A percentile compares a stretch with the other conserved stretches of the same genome.
These are phyloP conservation scores for Fusarium marasasianum DNA, from an alignment of 2,329 filamentous ascomycete genomes.

Conservation along the genomic window DNA sequence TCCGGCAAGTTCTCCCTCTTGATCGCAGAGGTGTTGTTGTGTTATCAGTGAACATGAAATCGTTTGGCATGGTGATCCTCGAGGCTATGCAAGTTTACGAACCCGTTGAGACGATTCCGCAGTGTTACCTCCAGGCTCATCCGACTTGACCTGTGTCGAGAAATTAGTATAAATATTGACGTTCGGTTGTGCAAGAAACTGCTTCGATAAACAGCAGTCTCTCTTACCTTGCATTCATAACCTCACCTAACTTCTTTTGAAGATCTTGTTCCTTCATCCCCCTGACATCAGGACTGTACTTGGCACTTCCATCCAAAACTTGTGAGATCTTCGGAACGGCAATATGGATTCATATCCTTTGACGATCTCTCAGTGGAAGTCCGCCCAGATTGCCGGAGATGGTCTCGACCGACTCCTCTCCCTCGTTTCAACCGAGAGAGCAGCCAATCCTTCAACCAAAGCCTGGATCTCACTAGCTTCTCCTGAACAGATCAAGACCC, in stretches of 20 bases:
- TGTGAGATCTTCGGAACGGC: not conserved
- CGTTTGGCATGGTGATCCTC: not conserved
- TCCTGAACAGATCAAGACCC: conserved; percentile 36
- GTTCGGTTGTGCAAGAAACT: not conserved
- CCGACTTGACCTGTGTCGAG: not conserved
- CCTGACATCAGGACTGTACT: not conserved
- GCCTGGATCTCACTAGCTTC: conserved; percentile 48
- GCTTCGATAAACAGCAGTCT: not conserved
- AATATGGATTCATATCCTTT: not conserved
- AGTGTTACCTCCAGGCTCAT: conserved; percentile 3
- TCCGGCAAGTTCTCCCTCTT: not conserved
- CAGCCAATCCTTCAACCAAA: conserved; percentile 34
- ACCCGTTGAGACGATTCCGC: not conserved
- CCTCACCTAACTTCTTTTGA: no score
- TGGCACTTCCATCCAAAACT: not conserved
- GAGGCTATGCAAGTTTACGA: conserved; percentile 13
- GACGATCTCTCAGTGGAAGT: conserved; percentile 42
- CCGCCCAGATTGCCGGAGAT: conserved; percentile 35
- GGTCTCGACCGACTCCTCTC: conserved; percentile 43
- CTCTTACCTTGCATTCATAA: not conserved
- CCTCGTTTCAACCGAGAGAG: conserved; percentile 36
- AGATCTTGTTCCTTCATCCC: not conserved
- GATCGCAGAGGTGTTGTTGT: not conserved
- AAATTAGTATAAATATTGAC: not conserved
- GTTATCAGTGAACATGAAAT: conserved; percentile 22